Percentiles rank a stretch among this genome's conserved stretches.
phyloP scores from a whole-genome alignment of 2,329 filamentous ascomycete genomes.

The Fusarium oligoseptatum region DNA sequence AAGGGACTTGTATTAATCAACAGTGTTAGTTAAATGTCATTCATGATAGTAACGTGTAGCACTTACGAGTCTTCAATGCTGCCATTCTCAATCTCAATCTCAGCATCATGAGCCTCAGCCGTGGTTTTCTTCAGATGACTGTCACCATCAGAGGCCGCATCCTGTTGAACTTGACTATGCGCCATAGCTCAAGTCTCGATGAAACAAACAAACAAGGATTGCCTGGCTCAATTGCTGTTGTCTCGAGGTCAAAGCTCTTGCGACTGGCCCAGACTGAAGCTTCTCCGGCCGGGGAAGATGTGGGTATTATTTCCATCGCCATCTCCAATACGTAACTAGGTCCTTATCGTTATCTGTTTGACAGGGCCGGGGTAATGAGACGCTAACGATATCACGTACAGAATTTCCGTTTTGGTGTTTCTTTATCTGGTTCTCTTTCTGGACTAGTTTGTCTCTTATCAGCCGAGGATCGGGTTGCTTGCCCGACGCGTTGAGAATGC shows the following conservation, averaged over 20 bases:
- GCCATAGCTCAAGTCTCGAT: not conserved
- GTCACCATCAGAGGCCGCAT: not conserved
- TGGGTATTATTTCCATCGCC: constrained; percentile 1
- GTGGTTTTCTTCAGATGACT: not conserved
- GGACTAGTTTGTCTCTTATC: not conserved
- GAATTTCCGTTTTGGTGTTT: not conserved
- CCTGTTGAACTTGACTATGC: not conserved
- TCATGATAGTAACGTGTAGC: too few species aligned
- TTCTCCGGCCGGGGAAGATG: not conserved
- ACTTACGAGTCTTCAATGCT: not conserved
- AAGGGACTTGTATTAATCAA: not conserved
- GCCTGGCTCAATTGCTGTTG: not conserved
- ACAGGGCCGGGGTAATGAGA: not conserved
- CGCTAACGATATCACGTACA: not conserved
- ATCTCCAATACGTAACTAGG: not conserved
- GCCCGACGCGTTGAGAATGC: not conserved
- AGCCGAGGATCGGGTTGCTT: not conserved
- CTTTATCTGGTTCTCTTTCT: not conserved
- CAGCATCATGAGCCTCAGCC: not conserved
- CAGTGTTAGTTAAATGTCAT: not conserved
- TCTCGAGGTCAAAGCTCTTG: not conserved
- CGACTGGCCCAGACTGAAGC: not conserved
- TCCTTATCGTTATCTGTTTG: not conserved
- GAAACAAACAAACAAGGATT: not conserved
- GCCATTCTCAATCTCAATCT: not conserved